Base-by-base conservation (phyloP, 1,284 basidiomycete species). In the Inonotus hispidus region DNA sequence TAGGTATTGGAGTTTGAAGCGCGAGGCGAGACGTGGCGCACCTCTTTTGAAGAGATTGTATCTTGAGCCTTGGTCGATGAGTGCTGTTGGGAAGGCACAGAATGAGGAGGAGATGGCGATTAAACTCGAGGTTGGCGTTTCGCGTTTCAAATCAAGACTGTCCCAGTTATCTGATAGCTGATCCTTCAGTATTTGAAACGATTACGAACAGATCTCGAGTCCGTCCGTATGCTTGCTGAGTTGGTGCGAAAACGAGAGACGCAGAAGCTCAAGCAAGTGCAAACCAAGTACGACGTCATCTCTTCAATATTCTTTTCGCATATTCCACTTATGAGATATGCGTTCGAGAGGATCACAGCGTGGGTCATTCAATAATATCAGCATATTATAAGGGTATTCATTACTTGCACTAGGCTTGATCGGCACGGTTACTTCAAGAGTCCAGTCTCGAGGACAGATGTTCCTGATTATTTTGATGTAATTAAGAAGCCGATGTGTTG, bases 41-140 rank as follows among this genome's bases (percentile, higher is more conserved):
- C 95, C 96, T 1, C 73, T 99, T 56, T 75, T 99, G 67, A 99
- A 98, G 74, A 75, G 97, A 54, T 73, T 99, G 57, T 95, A 99
- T 75, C 78, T 99, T 35, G 96, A 99, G 77, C 97, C 96, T 0
- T 99, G 96, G 97, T 97, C 96, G 0, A 92, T 93, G 1, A 85
- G 82, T 25, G 82, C 83, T 19, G 80, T 82, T 1, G 78, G 79
- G 1, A 85, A 83, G 66, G 25, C 47, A 10, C 53, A 92, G 68
- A 90, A 84, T 1, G 91, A 94, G 37, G 90, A 92, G 64, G 93
- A 98, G 65, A 93, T 92, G 73, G 74, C 79, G 3, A 82, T 87
- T 75, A 95, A 95, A 70, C 82, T 98, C n/a, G 84, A 89, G 72
- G 92, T 92, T 32, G 29, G n/a, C 13, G 14, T 50, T 16, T 27